phyloP scores from a whole-genome alignment of 1,284 basidiomycete genomes.

The Sanghuangporus baumii region DNA sequence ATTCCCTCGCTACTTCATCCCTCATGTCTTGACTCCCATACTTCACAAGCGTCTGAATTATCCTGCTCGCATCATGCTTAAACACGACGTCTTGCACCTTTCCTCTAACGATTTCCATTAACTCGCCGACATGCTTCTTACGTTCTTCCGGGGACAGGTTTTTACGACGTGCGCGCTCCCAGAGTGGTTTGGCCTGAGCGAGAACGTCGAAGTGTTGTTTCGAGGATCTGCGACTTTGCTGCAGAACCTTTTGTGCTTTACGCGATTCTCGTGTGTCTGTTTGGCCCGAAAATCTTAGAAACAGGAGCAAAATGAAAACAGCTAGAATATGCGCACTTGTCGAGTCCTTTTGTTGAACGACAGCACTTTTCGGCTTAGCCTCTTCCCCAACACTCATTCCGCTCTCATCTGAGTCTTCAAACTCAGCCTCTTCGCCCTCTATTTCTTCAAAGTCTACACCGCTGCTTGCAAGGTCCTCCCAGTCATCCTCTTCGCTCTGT shows the following conservation, averaged over 20 bases:
- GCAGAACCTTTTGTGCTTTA: conserved; percentile 56
- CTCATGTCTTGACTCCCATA: conserved; percentile 75
- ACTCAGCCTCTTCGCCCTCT: conserved; percentile 23
- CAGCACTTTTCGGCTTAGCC: conserved; percentile 15
- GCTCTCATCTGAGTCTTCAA: conserved; percentile 20
- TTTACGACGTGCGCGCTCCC: conserved; percentile 77
- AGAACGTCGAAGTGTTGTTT: conserved; percentile 77
- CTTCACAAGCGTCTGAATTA: conserved; percentile 83
- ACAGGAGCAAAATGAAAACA: not conserved
- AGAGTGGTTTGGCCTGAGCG: conserved; percentile 68
- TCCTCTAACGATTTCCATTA: conserved; percentile 73
- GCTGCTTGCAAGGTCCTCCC: conserved; percentile 5
- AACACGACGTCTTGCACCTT: conserved; percentile 79
- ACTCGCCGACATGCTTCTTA: conserved; percentile 60
- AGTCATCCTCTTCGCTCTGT: conserved; percentile 7
- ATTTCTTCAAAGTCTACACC: conserved; percentile 10
- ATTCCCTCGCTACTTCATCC: conserved; percentile 73
- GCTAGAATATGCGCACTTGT: conserved; percentile 39
- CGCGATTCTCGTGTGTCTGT: conserved; percentile 60
- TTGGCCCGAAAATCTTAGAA: not conserved
- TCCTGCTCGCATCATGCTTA: conserved; percentile 86
- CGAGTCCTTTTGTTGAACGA: conserved; percentile 37
- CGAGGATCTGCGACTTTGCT: conserved; percentile 62
- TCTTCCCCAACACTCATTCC: conserved; percentile 20
- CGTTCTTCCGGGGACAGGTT: conserved; percentile 69